These are phyloP conservation scores for Xylaria sp. DNA, from an alignment of 495 filamentous ascomycete species.

Conservation along the genomic window DNA sequence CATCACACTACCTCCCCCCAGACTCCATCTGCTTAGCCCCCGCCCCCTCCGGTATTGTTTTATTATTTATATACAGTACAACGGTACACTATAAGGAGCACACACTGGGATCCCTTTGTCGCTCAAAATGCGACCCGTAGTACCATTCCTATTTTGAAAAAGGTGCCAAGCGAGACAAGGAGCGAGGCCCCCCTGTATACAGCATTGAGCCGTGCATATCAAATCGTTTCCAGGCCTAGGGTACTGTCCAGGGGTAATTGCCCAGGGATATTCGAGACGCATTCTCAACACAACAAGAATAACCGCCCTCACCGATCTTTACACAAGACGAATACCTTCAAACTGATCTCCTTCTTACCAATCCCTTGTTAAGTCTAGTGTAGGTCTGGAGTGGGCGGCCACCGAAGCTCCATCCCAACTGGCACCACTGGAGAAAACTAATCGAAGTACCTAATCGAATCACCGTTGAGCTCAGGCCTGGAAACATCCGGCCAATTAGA, in stretches of 20 bases:
- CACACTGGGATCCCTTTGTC: not conserved
- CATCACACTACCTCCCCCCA: not conserved
- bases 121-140: not conserved
- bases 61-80: not conserved
- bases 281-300: slow-evolving; percentile 49
- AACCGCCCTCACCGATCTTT: slow-evolving; percentile 42
- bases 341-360: slow-evolving; percentile 37
- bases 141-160: slow-evolving; percentile 26
- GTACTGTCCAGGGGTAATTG: slow-evolving; percentile 30
- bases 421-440: not conserved
- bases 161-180: slow-evolving; percentile 32
- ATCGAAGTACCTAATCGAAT: slow-evolving; percentile 1
- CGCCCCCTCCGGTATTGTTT: slow-evolving; percentile 3
- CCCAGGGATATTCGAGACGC: slow-evolving; percentile 52
- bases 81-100: too few relatives aligned
- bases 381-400: slow-evolving; percentile 8
- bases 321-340: slow-evolving; percentile 35
- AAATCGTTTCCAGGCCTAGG: slow-evolving; percentile 29
- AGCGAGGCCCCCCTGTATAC: slow-evolving; percentile 29
- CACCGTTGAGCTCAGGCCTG: not conserved
- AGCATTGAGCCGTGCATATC: slow-evolving; percentile 35
- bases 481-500: slow-evolving; percentile 16
- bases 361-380: slow-evolving; percentile 22
- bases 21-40: not conserved
- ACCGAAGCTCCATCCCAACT: slow-evolving; percentile 13